A percentile compares a stretch with the other conserved stretches of the same genome.
These are phyloP conservation scores for grape (Vitis vinifera) DNA, from an alignment of 164 flowering plant species.

Conservation along the genomic window DNA sequence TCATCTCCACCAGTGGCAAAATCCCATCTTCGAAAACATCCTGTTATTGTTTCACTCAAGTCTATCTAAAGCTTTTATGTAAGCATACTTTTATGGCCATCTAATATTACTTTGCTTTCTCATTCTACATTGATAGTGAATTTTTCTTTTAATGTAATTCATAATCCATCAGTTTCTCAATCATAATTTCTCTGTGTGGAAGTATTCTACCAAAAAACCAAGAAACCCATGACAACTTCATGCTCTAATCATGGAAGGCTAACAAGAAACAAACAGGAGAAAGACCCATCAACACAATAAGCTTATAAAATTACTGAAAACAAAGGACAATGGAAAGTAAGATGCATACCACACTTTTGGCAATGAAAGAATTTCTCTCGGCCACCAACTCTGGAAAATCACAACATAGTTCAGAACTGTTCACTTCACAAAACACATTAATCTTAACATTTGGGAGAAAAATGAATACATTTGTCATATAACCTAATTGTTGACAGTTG, in stretches of 20 bases:
- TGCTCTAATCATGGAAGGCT: not conserved
- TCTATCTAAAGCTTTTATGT: too few species aligned
- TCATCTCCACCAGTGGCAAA: too few species aligned
- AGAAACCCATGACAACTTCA: not conserved
- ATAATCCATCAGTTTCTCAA: not conserved
- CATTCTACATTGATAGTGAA: too few species aligned
- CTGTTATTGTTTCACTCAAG: too few species aligned
- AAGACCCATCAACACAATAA: not conserved
- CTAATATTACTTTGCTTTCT: too few species aligned
- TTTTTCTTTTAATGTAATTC: not conserved
- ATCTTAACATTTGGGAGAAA: not conserved
- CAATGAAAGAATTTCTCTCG: slow-evolving; percentile 48
- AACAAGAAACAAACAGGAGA: not conserved
- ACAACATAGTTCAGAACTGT: not conserved
- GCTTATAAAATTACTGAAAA: not conserved
- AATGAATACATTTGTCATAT: not conserved
- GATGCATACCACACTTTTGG: slow-evolving; percentile 36
- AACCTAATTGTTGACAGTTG: not conserved
- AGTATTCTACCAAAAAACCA: not conserved
- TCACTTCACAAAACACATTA: not conserved
- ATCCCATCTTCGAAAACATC: too few species aligned
- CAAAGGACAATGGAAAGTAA: not conserved
- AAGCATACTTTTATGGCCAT: too few species aligned
- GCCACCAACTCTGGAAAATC: slow-evolving; percentile 41
- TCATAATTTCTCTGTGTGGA: not conserved